phyloP scores from a whole-genome alignment of 441 rosid genomes.

The Oxalis stricta region DNA sequence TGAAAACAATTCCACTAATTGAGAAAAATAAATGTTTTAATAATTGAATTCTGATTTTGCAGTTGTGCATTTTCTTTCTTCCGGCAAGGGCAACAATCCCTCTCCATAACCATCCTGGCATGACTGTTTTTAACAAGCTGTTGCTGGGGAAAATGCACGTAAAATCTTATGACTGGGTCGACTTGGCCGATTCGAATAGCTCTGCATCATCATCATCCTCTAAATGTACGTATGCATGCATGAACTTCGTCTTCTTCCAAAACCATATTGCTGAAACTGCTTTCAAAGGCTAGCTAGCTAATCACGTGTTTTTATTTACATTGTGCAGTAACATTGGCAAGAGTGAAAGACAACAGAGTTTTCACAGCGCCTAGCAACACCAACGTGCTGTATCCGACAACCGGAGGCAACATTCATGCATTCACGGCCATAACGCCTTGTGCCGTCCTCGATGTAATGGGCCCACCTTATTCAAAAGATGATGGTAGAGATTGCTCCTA shows the following conservation, averaged over 20 bases:
- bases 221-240: constrained; percentile 24
- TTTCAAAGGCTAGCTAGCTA: no score
- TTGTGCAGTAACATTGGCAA: constrained; percentile 18
- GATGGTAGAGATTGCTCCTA: constrained; percentile 26
- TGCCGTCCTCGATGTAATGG: constrained; percentile 21
- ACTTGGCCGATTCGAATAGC: constrained; percentile 8
- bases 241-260: no score
- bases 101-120: constrained; percentile 52
- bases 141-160: constrained; percentile 48
- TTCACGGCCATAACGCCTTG: constrained; percentile 24
- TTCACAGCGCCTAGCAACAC: constrained; percentile 18
- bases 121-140: constrained; percentile 58
- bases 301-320: background rate
- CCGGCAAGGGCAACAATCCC: constrained; percentile 43
- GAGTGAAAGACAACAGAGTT: constrained; percentile 3
- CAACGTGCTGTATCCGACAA: constrained; percentile 22
- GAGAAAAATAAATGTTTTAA: background rate
- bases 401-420: constrained; percentile 25
- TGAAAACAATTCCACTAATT: no score
- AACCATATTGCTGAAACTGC: no score
- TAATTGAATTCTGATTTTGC: constrained; percentile 1
- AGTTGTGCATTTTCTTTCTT: constrained; percentile 52
- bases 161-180: constrained; percentile 42
- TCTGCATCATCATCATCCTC: background rate
- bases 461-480: constrained; percentile 22